Conservation (phyloP, 176 grass and related monocot species). For the Paspalum notatum region DNA sequence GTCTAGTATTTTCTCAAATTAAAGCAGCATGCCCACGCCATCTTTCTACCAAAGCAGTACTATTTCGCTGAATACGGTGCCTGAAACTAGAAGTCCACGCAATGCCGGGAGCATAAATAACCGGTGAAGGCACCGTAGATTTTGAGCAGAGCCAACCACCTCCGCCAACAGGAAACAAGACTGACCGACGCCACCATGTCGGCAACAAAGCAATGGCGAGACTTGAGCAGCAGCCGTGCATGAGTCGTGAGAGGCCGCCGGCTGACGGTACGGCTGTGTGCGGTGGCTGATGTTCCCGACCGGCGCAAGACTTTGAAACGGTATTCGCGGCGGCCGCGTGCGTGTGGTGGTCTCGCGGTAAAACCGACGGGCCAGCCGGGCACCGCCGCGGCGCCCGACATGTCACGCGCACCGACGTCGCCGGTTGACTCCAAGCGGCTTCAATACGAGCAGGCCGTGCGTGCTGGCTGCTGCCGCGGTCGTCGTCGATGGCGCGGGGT, state of each 20-base stretch:
- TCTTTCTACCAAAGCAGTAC: not conserved
- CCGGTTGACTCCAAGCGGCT: not conserved
- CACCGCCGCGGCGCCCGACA: no score
- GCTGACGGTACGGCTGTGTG: not conserved
- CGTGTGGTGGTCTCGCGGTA: not conserved
- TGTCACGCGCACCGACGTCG: not conserved
- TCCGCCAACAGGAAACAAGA: not conserved
- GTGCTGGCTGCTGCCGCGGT: not conserved
- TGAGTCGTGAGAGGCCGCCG: not conserved
- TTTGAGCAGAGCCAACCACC: no score
- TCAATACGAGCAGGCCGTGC: not conserved
- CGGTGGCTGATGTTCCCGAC: no score
- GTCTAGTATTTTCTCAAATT: not conserved
- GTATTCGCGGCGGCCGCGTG: conserved; percentile 14
- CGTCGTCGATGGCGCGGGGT: not conserved
- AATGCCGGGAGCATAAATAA: no score
- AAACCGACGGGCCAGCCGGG: conserved; percentile 4
- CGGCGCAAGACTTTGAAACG: conserved; percentile 58
- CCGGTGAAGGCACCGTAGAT: no score
- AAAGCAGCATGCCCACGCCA: not conserved
- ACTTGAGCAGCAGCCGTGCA: no score
- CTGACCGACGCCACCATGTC: conserved; percentile 17
- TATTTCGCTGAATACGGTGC: not conserved
- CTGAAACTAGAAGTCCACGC: no score
- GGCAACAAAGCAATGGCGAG: conserved; percentile 23